phyloP scores from a whole-genome alignment of 2,329 filamentous ascomycete species.

The Ceratocystis cacaofunesta region DNA sequence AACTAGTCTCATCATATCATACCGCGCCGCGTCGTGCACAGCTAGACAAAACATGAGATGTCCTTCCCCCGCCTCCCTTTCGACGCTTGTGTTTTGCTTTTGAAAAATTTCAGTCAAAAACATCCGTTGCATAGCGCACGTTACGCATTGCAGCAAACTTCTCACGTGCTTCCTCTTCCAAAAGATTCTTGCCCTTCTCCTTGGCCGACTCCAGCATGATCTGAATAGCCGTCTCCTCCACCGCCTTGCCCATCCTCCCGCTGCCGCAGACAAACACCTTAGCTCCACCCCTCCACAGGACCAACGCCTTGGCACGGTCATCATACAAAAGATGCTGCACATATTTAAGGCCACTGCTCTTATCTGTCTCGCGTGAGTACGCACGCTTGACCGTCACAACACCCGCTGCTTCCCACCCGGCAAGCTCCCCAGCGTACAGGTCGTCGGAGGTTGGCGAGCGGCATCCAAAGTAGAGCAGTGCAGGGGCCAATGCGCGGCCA shows the following conservation, averaged over 20 bases:
- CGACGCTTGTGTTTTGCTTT: too few relatives aligned
- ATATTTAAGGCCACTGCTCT: constrained; percentile 34
- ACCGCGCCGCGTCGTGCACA: too few relatives aligned
- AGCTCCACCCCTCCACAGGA: constrained; percentile 31
- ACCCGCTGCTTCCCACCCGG: constrained; percentile 43
- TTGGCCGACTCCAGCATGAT: constrained; percentile 25
- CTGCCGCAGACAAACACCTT: constrained; percentile 53
- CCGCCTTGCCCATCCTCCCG: constrained; percentile 33
- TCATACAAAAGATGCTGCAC: constrained; percentile 32
- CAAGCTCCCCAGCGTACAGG: constrained; percentile 44
- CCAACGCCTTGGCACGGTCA: constrained; percentile 25
- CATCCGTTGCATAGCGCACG: constrained; percentile 43
- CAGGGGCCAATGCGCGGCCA: constrained; percentile 41
- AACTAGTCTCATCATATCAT: too few relatives aligned
- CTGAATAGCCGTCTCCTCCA: constrained; percentile 28
- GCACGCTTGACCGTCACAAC: constrained; percentile 47
- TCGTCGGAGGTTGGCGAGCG: constrained; percentile 32
- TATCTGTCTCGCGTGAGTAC: constrained; percentile 30
- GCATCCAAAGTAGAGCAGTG: constrained; percentile 53
- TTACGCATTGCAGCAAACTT: constrained; percentile 39
- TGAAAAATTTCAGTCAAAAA: constrained; percentile 35
- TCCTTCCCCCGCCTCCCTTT: too few relatives aligned
- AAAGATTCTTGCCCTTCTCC: constrained; percentile 23
- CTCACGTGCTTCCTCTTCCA: constrained; percentile 28
- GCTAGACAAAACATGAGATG: too few relatives aligned